Evolutionary conservation across 179 eudicot genomes (phyloP).

Genomic region (Pouteria campechiana): DNA sequence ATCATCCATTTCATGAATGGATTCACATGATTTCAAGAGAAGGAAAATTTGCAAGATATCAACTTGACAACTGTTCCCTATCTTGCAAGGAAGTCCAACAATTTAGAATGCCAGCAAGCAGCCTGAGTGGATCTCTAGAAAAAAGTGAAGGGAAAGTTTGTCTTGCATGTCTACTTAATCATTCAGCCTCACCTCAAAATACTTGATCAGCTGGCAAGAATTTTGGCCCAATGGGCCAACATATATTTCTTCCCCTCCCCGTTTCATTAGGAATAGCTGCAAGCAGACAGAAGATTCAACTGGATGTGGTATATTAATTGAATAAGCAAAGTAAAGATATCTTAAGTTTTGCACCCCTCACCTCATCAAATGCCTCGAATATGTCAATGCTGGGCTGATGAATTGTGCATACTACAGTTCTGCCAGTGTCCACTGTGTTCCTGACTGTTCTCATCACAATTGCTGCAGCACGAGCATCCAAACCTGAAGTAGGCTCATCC

Average conservation of each 20-base stretch:
- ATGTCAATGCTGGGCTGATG: slow-evolving; percentile 46
- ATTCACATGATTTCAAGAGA: too few species aligned
- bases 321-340: neutral
- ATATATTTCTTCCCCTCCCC: slow-evolving; percentile 38
- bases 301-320: too few species aligned
- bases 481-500: slow-evolving; percentile 50
- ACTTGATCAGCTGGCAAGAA: slow-evolving; percentile 27
- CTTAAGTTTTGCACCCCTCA: neutral
- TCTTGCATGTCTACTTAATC: too few species aligned
- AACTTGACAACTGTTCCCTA: too few species aligned
- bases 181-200: slow-evolving; percentile 30
- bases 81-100: too few species aligned
- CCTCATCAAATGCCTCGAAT: slow-evolving; percentile 45
- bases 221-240: slow-evolving; percentile 37
- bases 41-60: too few species aligned
- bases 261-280: slow-evolving; percentile 27
- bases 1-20: too few species aligned
- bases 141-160: too few species aligned
- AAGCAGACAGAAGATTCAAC: neutral
- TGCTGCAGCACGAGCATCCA: slow-evolving; percentile 43
- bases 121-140: too few species aligned
- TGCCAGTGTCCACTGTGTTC: slow-evolving; percentile 33
- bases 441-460: slow-evolving; percentile 47
- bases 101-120: too few species aligned
- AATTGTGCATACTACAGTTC: slow-evolving; percentile 42